Conservation (phyloP, 2,329 filamentous ascomycete genomes). For the Aspergillus uvarum region DNA sequence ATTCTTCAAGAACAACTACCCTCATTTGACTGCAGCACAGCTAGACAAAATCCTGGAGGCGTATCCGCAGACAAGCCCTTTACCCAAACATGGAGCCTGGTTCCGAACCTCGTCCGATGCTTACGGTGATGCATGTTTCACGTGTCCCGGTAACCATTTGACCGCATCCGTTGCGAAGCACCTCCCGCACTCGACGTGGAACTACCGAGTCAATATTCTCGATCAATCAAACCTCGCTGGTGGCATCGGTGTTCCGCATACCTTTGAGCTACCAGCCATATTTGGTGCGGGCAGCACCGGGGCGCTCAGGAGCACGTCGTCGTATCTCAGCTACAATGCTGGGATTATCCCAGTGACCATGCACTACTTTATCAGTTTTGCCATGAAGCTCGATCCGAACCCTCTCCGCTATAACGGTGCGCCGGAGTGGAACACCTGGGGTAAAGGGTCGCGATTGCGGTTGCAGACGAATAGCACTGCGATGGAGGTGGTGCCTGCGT, state of each 20-base stretch:
- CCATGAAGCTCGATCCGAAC: slow-evolving; percentile 24
- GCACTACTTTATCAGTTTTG: slow-evolving; percentile 29
- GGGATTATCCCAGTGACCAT: slow-evolving; percentile 25
- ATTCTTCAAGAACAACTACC: slow-evolving; percentile 59
- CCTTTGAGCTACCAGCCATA: slow-evolving; percentile 31
- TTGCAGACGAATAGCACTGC: slow-evolving; percentile 15
- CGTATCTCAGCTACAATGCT: slow-evolving; percentile 13
- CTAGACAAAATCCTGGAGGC: slow-evolving; percentile 50
- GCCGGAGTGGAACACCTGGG: slow-evolving; percentile 16
- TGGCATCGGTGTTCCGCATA: slow-evolving; percentile 42
- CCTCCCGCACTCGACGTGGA: slow-evolving; percentile 41
- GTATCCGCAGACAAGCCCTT: slow-evolving; percentile 48
- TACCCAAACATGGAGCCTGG: slow-evolving; percentile 35
- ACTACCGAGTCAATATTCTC: slow-evolving; percentile 52
- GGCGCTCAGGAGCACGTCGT: slow-evolving; percentile 28
- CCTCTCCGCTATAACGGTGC: slow-evolving; percentile 15
- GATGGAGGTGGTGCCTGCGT: slow-evolving; percentile 14
- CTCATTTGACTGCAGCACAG: slow-evolving; percentile 51
- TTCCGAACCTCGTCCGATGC: slow-evolving; percentile 39
- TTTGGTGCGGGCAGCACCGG: slow-evolving; percentile 32
- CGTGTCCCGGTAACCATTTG: slow-evolving; percentile 46
- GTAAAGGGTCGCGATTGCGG: background rate
- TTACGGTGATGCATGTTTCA: slow-evolving; percentile 52
- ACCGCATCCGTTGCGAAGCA: slow-evolving; percentile 29
- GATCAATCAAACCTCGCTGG: slow-evolving; percentile 36